phyloP scores from a whole-genome alignment of 2,329 filamentous ascomycete genomes.

The Aspergillus oerlinghausenensis region DNA sequence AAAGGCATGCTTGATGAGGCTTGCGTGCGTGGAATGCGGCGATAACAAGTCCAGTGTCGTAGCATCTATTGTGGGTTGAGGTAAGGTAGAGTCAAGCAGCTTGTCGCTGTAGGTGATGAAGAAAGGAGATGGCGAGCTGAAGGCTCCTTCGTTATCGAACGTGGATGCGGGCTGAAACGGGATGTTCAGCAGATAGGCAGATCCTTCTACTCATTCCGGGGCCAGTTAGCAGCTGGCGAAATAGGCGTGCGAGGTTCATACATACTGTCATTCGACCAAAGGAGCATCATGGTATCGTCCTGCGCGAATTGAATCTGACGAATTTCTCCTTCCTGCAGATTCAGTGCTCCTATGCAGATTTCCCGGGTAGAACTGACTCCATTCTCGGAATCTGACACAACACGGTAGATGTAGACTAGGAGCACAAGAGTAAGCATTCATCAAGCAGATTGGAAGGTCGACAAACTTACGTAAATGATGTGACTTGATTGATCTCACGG shows the following conservation, averaged over 20 bases:
- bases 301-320: constrained; percentile 66
- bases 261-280: constrained; percentile 44
- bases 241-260: not conserved
- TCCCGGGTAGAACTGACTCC: constrained; percentile 51
- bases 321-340: constrained; percentile 31
- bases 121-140: constrained; percentile 9
- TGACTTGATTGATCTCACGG: constrained; percentile 28
- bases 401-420: constrained; percentile 56
- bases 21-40: constrained; percentile 11
- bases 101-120: constrained; percentile 19
- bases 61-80: constrained; percentile 9
- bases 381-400: constrained; percentile 50
- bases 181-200: constrained; percentile 32
- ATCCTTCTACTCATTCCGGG: constrained; percentile 15
- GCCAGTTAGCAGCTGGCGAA: not conserved
- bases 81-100: constrained; percentile 6
- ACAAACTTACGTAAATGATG: constrained; percentile 28
- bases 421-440: constrained; percentile 8
- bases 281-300: constrained; percentile 56
- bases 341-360: constrained; percentile 28
- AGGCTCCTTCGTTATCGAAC: not conserved
- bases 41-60: constrained; percentile 19
- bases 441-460: not conserved
- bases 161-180: constrained; percentile 22
- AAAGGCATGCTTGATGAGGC: constrained; percentile 46